phyloP scores from a whole-genome alignment of 2,329 filamentous ascomycete genomes.

The Xylaria sp. region DNA sequence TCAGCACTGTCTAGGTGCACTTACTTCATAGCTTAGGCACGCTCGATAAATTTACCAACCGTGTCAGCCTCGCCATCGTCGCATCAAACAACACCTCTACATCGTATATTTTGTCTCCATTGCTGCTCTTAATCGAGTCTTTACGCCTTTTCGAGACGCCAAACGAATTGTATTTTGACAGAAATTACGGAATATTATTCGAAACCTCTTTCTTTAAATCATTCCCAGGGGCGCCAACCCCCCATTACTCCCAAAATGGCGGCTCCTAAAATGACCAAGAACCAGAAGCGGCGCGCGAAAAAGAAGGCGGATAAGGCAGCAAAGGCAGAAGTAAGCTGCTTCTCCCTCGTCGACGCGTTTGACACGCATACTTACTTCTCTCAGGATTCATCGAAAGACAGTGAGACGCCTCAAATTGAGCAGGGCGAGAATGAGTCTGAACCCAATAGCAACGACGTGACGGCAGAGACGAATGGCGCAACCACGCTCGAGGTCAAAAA shows the following conservation, averaged over 20 bases:
- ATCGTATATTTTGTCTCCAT: neutral
- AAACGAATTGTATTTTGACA: neutral
- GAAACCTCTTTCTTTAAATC: too few relatives aligned
- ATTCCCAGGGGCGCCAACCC: constrained; percentile 18
- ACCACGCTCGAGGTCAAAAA: constrained; percentile 42
- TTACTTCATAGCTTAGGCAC: neutral
- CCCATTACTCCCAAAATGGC: constrained; percentile 46
- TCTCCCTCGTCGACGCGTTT: neutral
- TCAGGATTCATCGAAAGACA: constrained; percentile 24
- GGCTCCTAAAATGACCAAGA: constrained; percentile 76
- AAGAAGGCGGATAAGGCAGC: constrained; percentile 87
- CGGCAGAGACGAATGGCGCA: constrained; percentile 25
- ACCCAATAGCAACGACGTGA: constrained; percentile 22
- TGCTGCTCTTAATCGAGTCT: neutral
- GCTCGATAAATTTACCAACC: neutral
- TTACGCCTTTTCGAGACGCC: neutral
- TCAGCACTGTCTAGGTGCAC: neutral
- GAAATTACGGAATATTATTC: too few relatives aligned
- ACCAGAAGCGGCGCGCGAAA: constrained; percentile 85
- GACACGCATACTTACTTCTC: constrained; percentile 7
- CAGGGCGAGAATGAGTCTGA: constrained; percentile 31
- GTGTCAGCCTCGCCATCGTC: neutral
- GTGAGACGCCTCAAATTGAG: constrained; percentile 32
- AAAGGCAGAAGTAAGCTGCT: constrained; percentile 46
- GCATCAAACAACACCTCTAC: neutral